Evolutionary conservation across 306 rosid species (phyloP), one percentile per base, ranked within the genome.

Genomic region (Hippophae tibetana): DNA sequence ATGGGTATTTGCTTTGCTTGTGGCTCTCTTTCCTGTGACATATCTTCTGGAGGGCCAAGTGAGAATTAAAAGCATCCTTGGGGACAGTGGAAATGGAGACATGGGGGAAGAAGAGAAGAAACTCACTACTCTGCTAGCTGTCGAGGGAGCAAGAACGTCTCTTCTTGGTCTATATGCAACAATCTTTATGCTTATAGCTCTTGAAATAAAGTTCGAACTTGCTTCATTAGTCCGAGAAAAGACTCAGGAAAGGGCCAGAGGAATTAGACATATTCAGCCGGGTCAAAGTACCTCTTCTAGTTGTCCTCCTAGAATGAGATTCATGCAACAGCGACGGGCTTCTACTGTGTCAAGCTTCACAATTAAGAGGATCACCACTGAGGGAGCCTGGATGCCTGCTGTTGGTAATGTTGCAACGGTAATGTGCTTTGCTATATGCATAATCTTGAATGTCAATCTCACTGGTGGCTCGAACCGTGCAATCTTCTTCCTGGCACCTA

Each of bases 301-400:
- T 71, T 76, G 77, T 74, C 80, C 80, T 52, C 83, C 97, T 43
- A 86, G 90, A 75, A 78, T 79, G 65, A 82, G 97, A 78, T 93
- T 93, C 73, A 84, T 82, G 88, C 95, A 88, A 74, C 92, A 83
- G 56, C 87, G 95, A 7, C 83, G 96, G 51, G 78, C 89, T 67
- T 68, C 93, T 56, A 71, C 82, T 42, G 77, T 67, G 63, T 77
- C 97, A 48, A 69, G 84, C 41, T 88, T 93, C 74, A 86, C 97
- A 65, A 81, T 88, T 50, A 88, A 82, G 88, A 84, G 80, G 77
- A 84, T 93, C 86, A 61, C 89, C 47, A 83, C 88, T 9, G 99
- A 93, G 78, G 99, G 97, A 73, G 86, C 94, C 14, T 93, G 99
- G 97, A 93, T 93, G 99, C 99, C 99, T 40, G 93, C 97, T 42